These are phyloP conservation scores for Crepidotus variabilis DNA, from an alignment of 768 basidiomycete genomes.

Conservation along the genomic window DNA sequence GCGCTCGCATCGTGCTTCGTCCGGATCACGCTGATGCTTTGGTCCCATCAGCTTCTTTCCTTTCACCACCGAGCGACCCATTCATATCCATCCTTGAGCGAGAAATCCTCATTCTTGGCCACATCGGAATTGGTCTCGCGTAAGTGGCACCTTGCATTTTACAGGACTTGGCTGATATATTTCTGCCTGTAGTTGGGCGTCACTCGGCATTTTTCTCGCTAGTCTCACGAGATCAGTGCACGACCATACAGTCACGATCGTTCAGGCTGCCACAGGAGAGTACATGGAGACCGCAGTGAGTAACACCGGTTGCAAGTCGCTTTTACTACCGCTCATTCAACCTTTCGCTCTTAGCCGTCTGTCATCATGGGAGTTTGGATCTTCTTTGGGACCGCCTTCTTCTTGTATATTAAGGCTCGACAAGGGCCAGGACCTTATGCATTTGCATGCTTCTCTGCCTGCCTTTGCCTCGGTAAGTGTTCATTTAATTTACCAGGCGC, in stretches of 20 bases:
- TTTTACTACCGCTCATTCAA: not conserved
- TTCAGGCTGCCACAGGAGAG: slow-evolving; percentile 41
- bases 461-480: slow-evolving; percentile 53
- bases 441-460: slow-evolving; percentile 52
- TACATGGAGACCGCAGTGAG: slow-evolving; percentile 52
- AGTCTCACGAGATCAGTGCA: slow-evolving; percentile 47
- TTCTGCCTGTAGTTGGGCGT: slow-evolving; percentile 49
- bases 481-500: not conserved
- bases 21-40: not conserved
- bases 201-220: slow-evolving; percentile 62
- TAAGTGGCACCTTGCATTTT: slow-evolving; percentile 27
- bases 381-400: slow-evolving; percentile 52
- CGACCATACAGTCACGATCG: slow-evolving; percentile 31
- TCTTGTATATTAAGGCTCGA: slow-evolving; percentile 58
- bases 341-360: slow-evolving; percentile 42
- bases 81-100: slow-evolving; percentile 69
- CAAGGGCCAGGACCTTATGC: slow-evolving; percentile 63
- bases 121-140: slow-evolving; percentile 56
- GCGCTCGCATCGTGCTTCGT: not conserved
- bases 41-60: slow-evolving; percentile 44
- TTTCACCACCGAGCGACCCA: slow-evolving; percentile 67
- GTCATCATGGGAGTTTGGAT: slow-evolving; percentile 61
- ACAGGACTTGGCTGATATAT: not conserved
- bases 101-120: slow-evolving; percentile 50
- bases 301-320: not conserved